phyloP scores from a whole-genome alignment of 768 basidiomycete genomes.

The Lactarius sp. region DNA sequence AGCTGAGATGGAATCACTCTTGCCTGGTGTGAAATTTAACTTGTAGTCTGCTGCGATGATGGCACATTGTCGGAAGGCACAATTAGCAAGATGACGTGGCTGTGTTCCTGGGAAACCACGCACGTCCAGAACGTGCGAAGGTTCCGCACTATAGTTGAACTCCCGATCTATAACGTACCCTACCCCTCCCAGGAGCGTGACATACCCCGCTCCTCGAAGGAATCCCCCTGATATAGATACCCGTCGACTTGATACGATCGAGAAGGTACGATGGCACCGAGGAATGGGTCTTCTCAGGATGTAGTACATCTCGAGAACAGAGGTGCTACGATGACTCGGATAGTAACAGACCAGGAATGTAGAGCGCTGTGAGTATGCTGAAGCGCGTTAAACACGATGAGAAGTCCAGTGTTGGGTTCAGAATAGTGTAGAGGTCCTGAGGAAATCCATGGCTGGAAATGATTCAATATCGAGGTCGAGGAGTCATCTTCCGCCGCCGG shows the following conservation, averaged over 20 bases:
- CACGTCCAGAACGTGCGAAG: constrained; percentile 48
- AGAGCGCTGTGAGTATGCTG: no score
- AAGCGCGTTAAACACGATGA: no score
- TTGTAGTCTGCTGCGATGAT: constrained; percentile 81
- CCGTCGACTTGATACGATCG: background rate
- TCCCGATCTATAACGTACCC: constrained; percentile 40
- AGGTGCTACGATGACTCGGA: no score
- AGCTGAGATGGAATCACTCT: constrained; percentile 66
- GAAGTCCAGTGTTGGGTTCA: no score
- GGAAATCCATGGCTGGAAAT: no score
- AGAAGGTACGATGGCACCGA: background rate
- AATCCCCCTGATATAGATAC: constrained; percentile 11
- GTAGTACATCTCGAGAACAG: background rate
- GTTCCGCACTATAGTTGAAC: constrained; percentile 45
- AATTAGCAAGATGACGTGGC: background rate
- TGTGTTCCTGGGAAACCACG: constrained; percentile 23
- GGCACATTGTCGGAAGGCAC: constrained; percentile 44
- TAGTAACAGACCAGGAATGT: no score
- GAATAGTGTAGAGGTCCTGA: no score
- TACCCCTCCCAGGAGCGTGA: constrained; percentile 30
- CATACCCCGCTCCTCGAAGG: constrained; percentile 28
- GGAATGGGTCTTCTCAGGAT: background rate
- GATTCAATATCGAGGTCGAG: no score
- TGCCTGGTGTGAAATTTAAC: constrained; percentile 73
- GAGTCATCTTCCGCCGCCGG: no score